phyloP scores from a whole-genome alignment of 2,329 filamentous ascomycete genomes.

The Domatiomyces globalis region DNA sequence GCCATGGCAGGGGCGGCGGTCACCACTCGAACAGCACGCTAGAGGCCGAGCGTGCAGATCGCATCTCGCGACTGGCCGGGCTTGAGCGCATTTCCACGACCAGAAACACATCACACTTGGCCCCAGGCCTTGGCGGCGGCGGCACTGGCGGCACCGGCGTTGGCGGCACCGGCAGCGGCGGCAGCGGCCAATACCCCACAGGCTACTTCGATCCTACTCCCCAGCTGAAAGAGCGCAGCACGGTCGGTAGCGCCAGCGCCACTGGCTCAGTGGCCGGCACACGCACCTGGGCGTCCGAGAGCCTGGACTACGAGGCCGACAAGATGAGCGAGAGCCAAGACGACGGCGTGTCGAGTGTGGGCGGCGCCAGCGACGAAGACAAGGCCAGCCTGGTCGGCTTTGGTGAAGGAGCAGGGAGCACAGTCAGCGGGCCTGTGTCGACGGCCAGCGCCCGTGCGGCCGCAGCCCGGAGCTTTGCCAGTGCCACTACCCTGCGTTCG shows the following conservation, averaged over 20 bases:
- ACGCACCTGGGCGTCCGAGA: conserved; percentile 52
- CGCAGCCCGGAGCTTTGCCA: conserved; percentile 24
- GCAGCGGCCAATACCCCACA: conserved; percentile 30
- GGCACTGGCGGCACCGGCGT: not conserved
- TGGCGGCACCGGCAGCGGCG: conserved; percentile 19
- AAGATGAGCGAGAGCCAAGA: conserved; percentile 50
- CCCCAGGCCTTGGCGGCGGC: conserved; percentile 19
- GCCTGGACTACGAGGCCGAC: conserved; percentile 42
- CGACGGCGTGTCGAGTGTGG: conserved; percentile 48
- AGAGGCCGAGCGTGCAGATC: conserved; percentile 83
- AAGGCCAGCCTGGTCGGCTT: conserved; percentile 78
- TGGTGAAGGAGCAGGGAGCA: conserved; percentile 78
- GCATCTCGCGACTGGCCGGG: conserved; percentile 87
- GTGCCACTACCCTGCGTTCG: conserved; percentile 19
- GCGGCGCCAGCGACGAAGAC: conserved; percentile 74
- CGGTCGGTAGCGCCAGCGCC: conserved; percentile 78
- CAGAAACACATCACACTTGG: conserved; percentile 36
- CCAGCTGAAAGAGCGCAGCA: conserved; percentile 61
- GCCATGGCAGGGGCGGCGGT: conserved; percentile 48
- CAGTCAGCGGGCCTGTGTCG: conserved; percentile 62
- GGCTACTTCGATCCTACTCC: conserved; percentile 75
- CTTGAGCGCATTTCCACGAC: conserved; percentile 74
- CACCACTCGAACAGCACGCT: conserved; percentile 54
- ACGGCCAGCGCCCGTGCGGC: conserved; percentile 37
- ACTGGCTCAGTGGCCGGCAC: conserved; percentile 62